Conservation (phyloP, 2,329 filamentous ascomycete species). For the Diaporthe humulicola region DNA sequence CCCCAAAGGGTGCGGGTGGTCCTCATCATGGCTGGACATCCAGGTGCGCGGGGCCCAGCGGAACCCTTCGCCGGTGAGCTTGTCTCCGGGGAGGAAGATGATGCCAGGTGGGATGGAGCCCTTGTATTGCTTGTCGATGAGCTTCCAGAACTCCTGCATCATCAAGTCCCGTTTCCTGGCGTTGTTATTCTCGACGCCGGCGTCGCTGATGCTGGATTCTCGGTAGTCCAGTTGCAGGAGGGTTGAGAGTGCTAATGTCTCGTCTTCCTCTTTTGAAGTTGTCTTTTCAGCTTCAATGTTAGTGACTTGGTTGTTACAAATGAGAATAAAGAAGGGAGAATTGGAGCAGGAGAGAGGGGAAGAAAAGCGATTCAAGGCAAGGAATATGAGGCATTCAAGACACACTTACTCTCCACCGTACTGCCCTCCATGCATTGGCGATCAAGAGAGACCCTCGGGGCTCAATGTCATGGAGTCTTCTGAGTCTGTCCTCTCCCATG, state of each 20-base stretch:
- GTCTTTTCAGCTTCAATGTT: not conserved
- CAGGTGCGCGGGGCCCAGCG: not conserved
- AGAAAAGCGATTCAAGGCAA: too few relatives aligned
- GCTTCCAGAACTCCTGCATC: not conserved
- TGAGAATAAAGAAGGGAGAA: too few relatives aligned
- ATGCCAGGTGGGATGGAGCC: not conserved
- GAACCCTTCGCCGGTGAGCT: not conserved
- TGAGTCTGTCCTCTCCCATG: not conserved
- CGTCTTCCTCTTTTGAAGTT: not conserved
- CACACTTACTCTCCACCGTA: not conserved
- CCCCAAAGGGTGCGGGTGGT: not conserved
- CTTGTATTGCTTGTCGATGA: not conserved
- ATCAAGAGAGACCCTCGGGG: not conserved
- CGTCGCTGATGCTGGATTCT: not conserved
- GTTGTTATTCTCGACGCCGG: not conserved
- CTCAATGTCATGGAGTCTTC: not conserved
- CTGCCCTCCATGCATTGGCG: not conserved
- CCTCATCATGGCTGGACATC: not conserved
- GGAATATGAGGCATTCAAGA: not conserved
- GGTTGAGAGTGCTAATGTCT: not conserved
- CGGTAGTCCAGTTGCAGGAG: not conserved
- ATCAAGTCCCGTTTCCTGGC: not conserved
- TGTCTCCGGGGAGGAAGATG: not conserved
- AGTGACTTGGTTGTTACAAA: not conserved
- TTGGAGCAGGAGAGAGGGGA: too few relatives aligned